Conservation (phyloP, 768 basidiomycete species). For the Collybiopsis confluens region DNA sequence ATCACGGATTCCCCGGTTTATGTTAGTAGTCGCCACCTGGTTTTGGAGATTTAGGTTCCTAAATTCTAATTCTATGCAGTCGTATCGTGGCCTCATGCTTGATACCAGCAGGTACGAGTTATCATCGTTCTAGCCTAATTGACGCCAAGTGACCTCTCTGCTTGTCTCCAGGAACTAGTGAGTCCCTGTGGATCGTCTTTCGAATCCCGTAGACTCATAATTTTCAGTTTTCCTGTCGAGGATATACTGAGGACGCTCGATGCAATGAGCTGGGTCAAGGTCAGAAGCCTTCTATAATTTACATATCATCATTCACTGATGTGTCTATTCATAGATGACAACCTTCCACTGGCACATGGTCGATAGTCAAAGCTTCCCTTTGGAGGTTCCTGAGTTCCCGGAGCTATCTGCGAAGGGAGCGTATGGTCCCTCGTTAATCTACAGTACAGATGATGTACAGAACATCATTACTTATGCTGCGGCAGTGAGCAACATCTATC, state of each 20-base stretch:
- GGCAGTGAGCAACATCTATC: constrained; percentile 40
- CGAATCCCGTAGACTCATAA: not conserved
- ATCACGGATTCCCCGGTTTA: constrained; percentile 66
- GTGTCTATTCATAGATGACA: constrained; percentile 44
- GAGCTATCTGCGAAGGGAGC: constrained; percentile 62
- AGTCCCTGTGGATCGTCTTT: constrained; percentile 18
- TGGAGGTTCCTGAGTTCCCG: constrained; percentile 57
- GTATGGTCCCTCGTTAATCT: constrained; percentile 53
- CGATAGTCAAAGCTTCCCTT: constrained; percentile 79
- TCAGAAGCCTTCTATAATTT: constrained; percentile 18
- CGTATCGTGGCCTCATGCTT: constrained; percentile 75
- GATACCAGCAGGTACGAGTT: constrained; percentile 42
- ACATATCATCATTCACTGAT: not conserved
- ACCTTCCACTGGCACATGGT: constrained; percentile 84
- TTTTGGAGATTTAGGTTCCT: too few relatives aligned
- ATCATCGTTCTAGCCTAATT: too few relatives aligned
- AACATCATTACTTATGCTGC: constrained; percentile 66
- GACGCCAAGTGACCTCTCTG: too few relatives aligned
- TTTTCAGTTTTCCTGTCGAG: constrained; percentile 49
- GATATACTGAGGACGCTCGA: constrained; percentile 70
- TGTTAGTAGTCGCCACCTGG: constrained; percentile 33
- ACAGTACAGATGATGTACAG: constrained; percentile 52
- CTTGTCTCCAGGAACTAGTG: constrained; percentile 59
- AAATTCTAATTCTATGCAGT: constrained; percentile 31
- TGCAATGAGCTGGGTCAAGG: constrained; percentile 75